These are phyloP conservation scores for Dendrothele bispora DNA, from an alignment of 768 basidiomycete species.

Conservation along the genomic window DNA sequence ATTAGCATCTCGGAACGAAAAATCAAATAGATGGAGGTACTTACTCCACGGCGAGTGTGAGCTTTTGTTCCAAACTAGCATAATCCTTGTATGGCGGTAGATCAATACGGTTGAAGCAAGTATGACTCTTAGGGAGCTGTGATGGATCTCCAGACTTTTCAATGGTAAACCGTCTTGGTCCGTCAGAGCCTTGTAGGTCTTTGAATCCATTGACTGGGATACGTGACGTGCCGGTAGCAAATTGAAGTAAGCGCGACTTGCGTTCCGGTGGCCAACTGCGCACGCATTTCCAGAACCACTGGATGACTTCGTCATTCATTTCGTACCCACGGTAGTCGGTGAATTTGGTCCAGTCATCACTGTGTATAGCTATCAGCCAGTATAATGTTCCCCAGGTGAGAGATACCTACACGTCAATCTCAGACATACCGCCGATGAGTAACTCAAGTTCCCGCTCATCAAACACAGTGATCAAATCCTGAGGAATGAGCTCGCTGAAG, in stretches of 20 bases:
- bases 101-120: slow-evolving; percentile 97
- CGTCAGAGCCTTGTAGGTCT: slow-evolving; percentile 96
- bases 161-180: slow-evolving; percentile 95
- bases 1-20: slow-evolving; percentile 12
- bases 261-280: slow-evolving; percentile 97
- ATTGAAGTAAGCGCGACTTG: slow-evolving; percentile 94
- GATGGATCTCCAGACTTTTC: slow-evolving; percentile 98
- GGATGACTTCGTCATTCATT: slow-evolving; percentile 93
- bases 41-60: slow-evolving; percentile 92
- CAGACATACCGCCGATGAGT: slow-evolving; percentile 98
- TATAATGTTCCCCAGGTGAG: neutral
- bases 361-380: slow-evolving; percentile 22
- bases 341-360: slow-evolving; percentile 98
- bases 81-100: slow-evolving; percentile 98
- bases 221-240: slow-evolving; percentile 95
- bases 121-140: slow-evolving; percentile 94
- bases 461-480: slow-evolving; percentile 97
- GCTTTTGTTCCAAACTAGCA: slow-evolving; percentile 89
- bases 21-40: slow-evolving; percentile 31
- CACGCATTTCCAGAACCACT: slow-evolving; percentile 99
- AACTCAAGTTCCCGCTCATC: slow-evolving; percentile 97
- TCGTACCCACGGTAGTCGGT: slow-evolving; percentile 98
- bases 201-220: slow-evolving; percentile 99
- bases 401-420: slow-evolving; percentile 91
- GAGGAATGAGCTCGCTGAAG: slow-evolving; percentile 98